A percentile compares a stretch with the other conserved stretches of the same genome.
Evolutionary conservation across 257 asterid genomes (phyloP).

Genomic region (Craterostigma plantagineum): DNA sequence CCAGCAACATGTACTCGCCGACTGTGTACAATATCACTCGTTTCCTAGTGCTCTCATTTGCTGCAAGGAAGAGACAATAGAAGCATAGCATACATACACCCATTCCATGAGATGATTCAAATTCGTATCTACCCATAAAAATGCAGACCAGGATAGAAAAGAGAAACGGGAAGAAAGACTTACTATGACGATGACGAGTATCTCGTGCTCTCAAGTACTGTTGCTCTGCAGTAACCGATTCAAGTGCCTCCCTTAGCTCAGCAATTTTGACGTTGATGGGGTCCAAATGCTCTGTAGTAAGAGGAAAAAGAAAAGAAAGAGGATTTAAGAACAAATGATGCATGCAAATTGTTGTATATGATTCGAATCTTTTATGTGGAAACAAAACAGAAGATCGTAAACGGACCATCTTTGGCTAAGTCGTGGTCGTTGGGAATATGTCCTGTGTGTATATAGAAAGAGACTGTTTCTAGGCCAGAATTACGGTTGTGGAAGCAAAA

Average conservation of each 20-base stretch:
- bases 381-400: neutral
- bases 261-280: slow-evolving; percentile 78
- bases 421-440: slow-evolving; percentile 62
- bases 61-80: slow-evolving; percentile 18
- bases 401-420: slow-evolving; percentile 69
- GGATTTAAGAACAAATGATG: too few relatives aligned
- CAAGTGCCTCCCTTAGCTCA: slow-evolving; percentile 72
- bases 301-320: neutral
- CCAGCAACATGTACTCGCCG: slow-evolving; percentile 79
- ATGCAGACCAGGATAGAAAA: too few relatives aligned
- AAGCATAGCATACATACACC: too few relatives aligned
- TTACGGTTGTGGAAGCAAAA: slow-evolving; percentile 77
- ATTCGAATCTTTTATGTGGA: neutral
- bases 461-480: slow-evolving; percentile 54
- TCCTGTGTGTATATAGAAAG: slow-evolving; percentile 76
- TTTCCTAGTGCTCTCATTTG: slow-evolving; percentile 82
- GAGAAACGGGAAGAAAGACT: slow-evolving; percentile 10
- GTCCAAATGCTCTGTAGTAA: slow-evolving; percentile 47
- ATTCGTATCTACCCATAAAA: too few relatives aligned
- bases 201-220: slow-evolving; percentile 60
- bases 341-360: neutral
- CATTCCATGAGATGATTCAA: too few relatives aligned
- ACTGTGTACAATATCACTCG: slow-evolving; percentile 84
- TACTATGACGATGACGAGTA: slow-evolving; percentile 66
- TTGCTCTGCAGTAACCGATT: slow-evolving; percentile 67